Evolutionary conservation across 2,329 filamentous ascomycete genomes (phyloP).

Genomic region (Sclerotinia trifoliorum): DNA sequence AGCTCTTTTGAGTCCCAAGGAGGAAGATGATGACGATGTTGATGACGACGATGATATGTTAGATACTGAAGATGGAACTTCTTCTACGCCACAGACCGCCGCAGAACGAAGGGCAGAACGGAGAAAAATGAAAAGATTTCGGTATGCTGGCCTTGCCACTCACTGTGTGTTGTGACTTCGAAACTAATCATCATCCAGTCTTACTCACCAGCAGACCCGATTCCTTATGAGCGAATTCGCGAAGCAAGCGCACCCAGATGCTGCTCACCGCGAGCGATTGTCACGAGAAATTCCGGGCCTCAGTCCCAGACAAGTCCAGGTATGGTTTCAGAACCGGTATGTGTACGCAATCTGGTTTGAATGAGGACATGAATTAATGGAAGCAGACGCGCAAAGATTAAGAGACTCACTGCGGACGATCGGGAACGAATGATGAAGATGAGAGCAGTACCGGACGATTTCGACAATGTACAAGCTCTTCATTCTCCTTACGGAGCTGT

Average conservation of each 20-base stretch:
- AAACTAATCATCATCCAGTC: conserved; percentile 52
- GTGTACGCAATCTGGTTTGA: conserved; percentile 33
- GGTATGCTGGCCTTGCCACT: conserved; percentile 49
- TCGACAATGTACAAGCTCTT: conserved; percentile 67
- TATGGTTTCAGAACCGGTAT: conserved; percentile 98
- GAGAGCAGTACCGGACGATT: conserved; percentile 68
- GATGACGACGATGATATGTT: conserved; percentile 57
- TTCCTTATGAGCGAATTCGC: conserved; percentile 97
- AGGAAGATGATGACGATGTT: conserved; percentile 39
- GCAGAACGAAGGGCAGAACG: conserved; percentile 58
- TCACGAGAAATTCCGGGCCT: conserved; percentile 88
- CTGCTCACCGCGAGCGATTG: conserved; percentile 81
- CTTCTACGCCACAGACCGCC: conserved; percentile 48
- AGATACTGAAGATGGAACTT: conserved; percentile 47
- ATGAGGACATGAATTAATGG: background rate
- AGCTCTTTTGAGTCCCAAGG: conserved; percentile 40
- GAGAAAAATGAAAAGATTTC: conserved; percentile 76
- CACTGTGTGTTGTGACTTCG: conserved; percentile 5
- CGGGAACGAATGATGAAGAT: conserved; percentile 71
- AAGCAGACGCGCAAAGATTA: conserved; percentile 67
- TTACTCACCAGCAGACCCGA: conserved; percentile 95
- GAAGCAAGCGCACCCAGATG: conserved; percentile 90
- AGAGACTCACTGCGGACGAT: conserved; percentile 68
- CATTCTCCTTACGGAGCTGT: conserved; percentile 64
- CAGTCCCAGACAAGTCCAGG: conserved; percentile 89